Conservation (phyloP, 495 filamentous ascomycete genomes). For the Penicillium desertorum region DNA sequence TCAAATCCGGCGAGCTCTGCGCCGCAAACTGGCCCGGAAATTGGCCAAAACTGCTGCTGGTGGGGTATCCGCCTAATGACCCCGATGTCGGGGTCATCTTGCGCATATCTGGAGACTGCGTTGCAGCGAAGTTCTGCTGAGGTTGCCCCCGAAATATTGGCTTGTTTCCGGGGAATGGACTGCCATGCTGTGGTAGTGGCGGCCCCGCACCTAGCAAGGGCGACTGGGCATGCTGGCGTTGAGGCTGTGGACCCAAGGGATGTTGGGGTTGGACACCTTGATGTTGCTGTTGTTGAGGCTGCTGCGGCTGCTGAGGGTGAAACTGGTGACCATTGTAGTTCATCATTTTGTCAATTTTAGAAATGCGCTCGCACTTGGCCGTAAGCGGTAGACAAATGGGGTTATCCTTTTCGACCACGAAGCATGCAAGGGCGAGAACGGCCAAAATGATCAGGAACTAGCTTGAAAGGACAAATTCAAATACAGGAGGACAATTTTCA, state of each 20-base stretch:
- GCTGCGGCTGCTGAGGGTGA: slow-evolving; percentile 31
- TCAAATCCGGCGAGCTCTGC: slow-evolving; percentile 37
- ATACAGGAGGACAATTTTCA: slow-evolving; percentile 10
- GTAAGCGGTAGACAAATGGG: slow-evolving; percentile 24
- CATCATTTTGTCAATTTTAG: slow-evolving; percentile 29
- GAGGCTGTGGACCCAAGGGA: slow-evolving; percentile 19
- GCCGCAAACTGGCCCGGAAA: slow-evolving; percentile 37
- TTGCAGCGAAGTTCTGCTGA: slow-evolving; percentile 31
- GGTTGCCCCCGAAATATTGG: slow-evolving; percentile 30
- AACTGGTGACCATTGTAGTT: slow-evolving; percentile 39
- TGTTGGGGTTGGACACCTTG: slow-evolving; percentile 20
- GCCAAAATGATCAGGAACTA: slow-evolving; percentile 4
- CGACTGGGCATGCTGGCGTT: slow-evolving; percentile 34
- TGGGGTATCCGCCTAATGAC: slow-evolving; percentile 36
- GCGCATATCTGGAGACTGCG: slow-evolving; percentile 40
- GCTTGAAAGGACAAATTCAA: background rate
- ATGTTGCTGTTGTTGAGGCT: slow-evolving; percentile 32
- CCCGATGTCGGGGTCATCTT: slow-evolving; percentile 40
- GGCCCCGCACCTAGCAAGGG: slow-evolving; percentile 33
- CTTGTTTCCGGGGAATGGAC: slow-evolving; percentile 29
- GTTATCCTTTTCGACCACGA: slow-evolving; percentile 13
- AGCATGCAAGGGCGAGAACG: slow-evolving; percentile 23
- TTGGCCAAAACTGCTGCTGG: slow-evolving; percentile 32
- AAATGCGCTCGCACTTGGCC: slow-evolving; percentile 15
- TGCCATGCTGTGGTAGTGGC: slow-evolving; percentile 34